Base-by-base conservation (phyloP, 441 rosid species). In the Hura crepitans region DNA sequence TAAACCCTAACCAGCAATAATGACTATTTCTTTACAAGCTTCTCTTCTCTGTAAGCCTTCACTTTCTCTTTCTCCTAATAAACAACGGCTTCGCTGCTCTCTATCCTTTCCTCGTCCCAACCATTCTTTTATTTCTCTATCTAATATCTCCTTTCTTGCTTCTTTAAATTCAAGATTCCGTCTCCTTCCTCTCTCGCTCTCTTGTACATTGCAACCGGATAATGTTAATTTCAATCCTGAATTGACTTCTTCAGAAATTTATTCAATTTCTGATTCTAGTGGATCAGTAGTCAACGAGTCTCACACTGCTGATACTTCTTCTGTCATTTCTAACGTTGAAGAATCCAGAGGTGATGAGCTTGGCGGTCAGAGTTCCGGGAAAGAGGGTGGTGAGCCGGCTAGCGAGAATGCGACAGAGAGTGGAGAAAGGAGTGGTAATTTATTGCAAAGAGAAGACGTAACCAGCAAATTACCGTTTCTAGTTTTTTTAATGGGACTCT, bases 11-110 rank as follows among this genome's bases (percentile, higher is more conserved):
- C 62, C 5, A 22, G n/a, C 53, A 25, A 4, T 69, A 73, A 86
- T 87, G 91, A 70, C 85, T 45, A 63, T 76, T 54, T 72, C 87
- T 75, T 86, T 84, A 45, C 93, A 88, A 83, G 90, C 90, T 70
- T 81, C 87, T 42, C 84, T 86, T 65, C 77, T 88, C 72, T 82
- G 72, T 69, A 83, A 81, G 57, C 82, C 85, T 65, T 84, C 83
- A 0, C 71, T 66, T 49, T 66, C 65, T 60, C 53, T 43, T 65
- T 31, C 51, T 31, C 61, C 69, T 47, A 68, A 69, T 0, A 70
- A 50, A 10, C 77, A 50, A 5, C 78, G n/a, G 15, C 77, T 57
- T n/a, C 46, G 20, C 28, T 30, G 8, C 59, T 22, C 71, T 74
- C 57, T 1, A 55, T 50, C 69, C 53, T 28, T 76, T 71, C 28